These are phyloP conservation scores for Obba rivulosa DNA, from an alignment of 768 basidiomycete genomes.

Conservation along the genomic window DNA sequence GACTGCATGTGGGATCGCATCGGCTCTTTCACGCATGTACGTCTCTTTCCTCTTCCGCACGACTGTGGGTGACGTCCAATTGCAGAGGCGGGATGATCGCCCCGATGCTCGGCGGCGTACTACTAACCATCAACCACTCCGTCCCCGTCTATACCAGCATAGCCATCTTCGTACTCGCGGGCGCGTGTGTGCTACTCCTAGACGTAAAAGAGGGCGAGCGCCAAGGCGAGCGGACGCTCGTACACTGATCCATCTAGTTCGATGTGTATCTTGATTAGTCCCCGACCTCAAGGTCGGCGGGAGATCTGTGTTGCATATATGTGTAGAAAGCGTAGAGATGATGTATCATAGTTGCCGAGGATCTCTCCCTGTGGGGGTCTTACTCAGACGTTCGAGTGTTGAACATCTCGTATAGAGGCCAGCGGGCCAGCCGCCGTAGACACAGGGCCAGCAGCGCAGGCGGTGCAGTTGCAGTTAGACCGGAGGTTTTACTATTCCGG, in stretches of 20 bases:
- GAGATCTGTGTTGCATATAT: too few species aligned
- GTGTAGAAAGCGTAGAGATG: too few species aligned
- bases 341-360: too few species aligned
- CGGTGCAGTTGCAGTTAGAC: slow-evolving; percentile 27
- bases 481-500: slow-evolving; percentile 71
- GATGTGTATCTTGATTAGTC: not conserved
- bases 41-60: slow-evolving; percentile 20
- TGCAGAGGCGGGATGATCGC: slow-evolving; percentile 85
- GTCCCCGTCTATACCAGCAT: slow-evolving; percentile 77
- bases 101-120: slow-evolving; percentile 68
- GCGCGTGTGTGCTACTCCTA: slow-evolving; percentile 55
- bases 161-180: slow-evolving; percentile 57
- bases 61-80: not conserved
- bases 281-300: not conserved
- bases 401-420: too few species aligned
- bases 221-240: slow-evolving; percentile 12
- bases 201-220: slow-evolving; percentile 44
- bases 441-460: too few species aligned
- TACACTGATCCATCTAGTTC: slow-evolving; percentile 11
- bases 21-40: slow-evolving; percentile 79
- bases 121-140: slow-evolving; percentile 61
- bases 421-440: too few species aligned
- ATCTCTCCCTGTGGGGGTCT: not conserved
- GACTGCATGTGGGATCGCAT: slow-evolving; percentile 84
- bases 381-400: not conserved